Percentiles rank a stretch among this genome's conserved stretches.
phyloP scores from a whole-genome alignment of 371 early-diverging fungal species.

The Umbelopsis sp. region DNA sequence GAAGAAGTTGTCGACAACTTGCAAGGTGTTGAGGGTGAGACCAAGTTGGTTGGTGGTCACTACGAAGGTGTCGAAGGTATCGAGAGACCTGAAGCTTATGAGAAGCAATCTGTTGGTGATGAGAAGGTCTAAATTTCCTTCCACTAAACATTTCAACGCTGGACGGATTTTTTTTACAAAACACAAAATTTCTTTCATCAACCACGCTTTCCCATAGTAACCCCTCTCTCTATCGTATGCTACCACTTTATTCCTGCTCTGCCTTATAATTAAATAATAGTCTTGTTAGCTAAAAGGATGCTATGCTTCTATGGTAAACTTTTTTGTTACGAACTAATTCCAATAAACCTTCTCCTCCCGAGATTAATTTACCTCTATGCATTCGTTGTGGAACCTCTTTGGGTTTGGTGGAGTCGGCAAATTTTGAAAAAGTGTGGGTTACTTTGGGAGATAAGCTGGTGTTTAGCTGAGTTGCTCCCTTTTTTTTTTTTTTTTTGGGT shows the following conservation, averaged over 20 bases:
- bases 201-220: slow-evolving; percentile 1
- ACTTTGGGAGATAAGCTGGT: too few species aligned
- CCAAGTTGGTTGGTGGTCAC: slow-evolving; percentile 31
- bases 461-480: too few species aligned
- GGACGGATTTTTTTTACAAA: slow-evolving; percentile 5
- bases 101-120: slow-evolving; percentile 16
- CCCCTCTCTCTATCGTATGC: slow-evolving; percentile 4
- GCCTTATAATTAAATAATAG: slow-evolving; percentile 14
- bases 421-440: neutral
- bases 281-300: slow-evolving; percentile 5
- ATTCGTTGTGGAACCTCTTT: slow-evolving; percentile 1
- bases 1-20: slow-evolving; percentile 34
- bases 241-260: slow-evolving; percentile 11
- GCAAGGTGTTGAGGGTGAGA: slow-evolving; percentile 23
- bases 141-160: neutral
- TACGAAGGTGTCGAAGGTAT: slow-evolving; percentile 26
- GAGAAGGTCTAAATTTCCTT: slow-evolving; percentile 8
- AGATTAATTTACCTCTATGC: slow-evolving; percentile 6
- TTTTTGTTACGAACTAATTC: slow-evolving; percentile 6
- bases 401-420: slow-evolving; percentile 10
- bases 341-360: slow-evolving; percentile 10
- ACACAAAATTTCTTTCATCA: neutral
- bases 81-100: neutral
- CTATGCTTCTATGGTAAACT: slow-evolving; percentile 5
- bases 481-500: too few species aligned